These are phyloP conservation scores for Oligophagozyma castellii DNA, from an alignment of 1,139 yeast species.

Conservation along the genomic window DNA sequence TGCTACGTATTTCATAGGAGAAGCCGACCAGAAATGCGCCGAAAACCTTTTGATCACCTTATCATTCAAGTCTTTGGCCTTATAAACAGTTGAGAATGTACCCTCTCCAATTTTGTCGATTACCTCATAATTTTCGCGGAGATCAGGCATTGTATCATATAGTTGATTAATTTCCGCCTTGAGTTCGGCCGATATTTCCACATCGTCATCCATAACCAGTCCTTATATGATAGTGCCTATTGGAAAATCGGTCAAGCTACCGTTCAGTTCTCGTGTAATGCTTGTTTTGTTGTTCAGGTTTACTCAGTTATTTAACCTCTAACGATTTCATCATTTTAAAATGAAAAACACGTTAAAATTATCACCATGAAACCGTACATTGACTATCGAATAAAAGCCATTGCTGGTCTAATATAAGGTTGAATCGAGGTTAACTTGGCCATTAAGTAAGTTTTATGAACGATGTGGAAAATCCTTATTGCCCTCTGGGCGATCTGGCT, in stretches of 20 bases:
- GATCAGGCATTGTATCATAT: slow-evolving; percentile 47
- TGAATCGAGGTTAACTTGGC: no score
- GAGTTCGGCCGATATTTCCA: slow-evolving; percentile 31
- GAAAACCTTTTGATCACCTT: slow-evolving; percentile 15
- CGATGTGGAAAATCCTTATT: no score
- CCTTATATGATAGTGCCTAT: slow-evolving; percentile 2
- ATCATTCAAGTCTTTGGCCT: slow-evolving; percentile 49
- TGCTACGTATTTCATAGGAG: slow-evolving; percentile 58
- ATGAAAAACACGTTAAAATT: no score
- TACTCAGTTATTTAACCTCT: no score
- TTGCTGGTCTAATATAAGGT: no score
- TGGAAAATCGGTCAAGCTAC: slow-evolving; percentile 2
- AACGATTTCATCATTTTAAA: no score
- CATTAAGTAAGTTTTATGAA: no score
- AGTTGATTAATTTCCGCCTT: slow-evolving; percentile 55
- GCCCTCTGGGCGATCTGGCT: no score
- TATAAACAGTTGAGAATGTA: slow-evolving; percentile 82
- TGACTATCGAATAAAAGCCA: no score
- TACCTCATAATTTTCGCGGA: slow-evolving; percentile 47
- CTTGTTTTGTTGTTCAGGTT: no score
- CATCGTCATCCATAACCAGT: background rate
- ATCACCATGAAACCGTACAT: no score
- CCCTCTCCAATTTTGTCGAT: slow-evolving; percentile 91
- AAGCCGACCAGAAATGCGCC: slow-evolving; percentile 19
- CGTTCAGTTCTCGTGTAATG: slow-evolving; percentile 1